Evolutionary conservation across 352 stramenopile species (phyloP), one percentile per base, ranked within the genome.

Genomic region (Pythium phragmitis): DNA sequence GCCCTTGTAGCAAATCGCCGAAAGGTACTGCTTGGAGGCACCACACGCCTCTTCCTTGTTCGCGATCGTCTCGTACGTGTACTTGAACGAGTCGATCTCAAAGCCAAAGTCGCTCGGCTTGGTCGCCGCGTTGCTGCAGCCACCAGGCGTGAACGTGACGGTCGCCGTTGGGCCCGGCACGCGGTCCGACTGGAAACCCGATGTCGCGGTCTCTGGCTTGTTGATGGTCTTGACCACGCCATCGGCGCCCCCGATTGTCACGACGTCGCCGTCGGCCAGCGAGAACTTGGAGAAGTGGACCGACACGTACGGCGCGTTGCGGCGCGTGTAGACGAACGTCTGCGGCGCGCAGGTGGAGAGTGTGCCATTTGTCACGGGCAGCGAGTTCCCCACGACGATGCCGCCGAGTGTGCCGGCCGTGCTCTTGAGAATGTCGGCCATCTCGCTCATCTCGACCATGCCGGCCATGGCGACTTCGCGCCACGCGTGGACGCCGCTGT

Each of bases 1-100:
- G 60, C 66, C 60, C 66, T 74, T 71, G 60, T 72, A 81, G 68
- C 73, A 81, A 42, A 74, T 66, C 51, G 65, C 65, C 12, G 57
- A 60, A 7, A 46, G 47, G 57, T 81, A 75, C 41, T 72, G 69
- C 57, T 74, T 75, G 50, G 66, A 42, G 14, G 47, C 37, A 26
- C 71, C 71, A 50, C 73, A 80, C 11, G 71, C 66, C 30, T 70
- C 63, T 58, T 73, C 61, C 58, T 73, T 73, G 57, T 12, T 63
- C 17, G 60, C 63, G 23, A 65, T 57, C 36, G 62, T 57, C 42
- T 64, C 60, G 60, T 66, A 70, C 43, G 60, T 73, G 60, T 72
- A 73, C 66, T 72, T 69, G 52, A 72, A 53, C 49, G 54, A 23
- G 50, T 73, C 65, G 48, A 76, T 76, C 37, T 70, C 60, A 26